Evolutionary conservation across 2,329 filamentous ascomycete genomes (phyloP).

Genomic region (Neurospora sp.): DNA sequence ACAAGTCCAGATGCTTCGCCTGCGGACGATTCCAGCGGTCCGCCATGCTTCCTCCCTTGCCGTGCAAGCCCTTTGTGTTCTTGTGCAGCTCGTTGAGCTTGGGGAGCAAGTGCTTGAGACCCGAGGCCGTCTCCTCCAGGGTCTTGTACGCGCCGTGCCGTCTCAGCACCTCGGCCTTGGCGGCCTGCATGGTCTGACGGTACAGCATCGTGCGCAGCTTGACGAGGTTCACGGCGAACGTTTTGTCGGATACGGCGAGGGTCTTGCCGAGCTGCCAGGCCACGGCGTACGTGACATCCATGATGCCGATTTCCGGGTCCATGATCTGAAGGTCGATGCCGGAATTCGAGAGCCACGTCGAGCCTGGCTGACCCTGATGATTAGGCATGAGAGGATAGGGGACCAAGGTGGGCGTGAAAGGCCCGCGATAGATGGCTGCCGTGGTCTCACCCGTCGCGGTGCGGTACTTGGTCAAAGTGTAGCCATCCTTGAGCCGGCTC

Average conservation of each 20-base stretch:
- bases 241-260: constrained; percentile 6
- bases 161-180: neutral
- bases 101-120: too few relatives aligned
- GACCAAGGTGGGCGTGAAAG: constrained; percentile 25
- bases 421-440: constrained; percentile 27
- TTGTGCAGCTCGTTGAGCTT: neutral
- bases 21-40: neutral
- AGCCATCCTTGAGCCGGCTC: constrained; percentile 28
- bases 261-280: constrained; percentile 28
- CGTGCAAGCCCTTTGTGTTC: neutral
- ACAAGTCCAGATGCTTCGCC: neutral
- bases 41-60: neutral
- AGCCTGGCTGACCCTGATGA: neutral
- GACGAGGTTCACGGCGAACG: constrained; percentile 11
- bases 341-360: constrained; percentile 21
- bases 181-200: neutral
- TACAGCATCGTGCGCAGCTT: constrained; percentile 12
- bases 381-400: neutral
- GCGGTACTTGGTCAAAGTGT: constrained; percentile 26
- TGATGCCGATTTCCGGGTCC: constrained; percentile 23
- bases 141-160: too few relatives aligned
- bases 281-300: constrained; percentile 28
- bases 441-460: constrained; percentile 31
- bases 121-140: too few relatives aligned
- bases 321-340: constrained; percentile 24